Conservation (phyloP, 257 asterid species). For the Forsythia suspensa region DNA sequence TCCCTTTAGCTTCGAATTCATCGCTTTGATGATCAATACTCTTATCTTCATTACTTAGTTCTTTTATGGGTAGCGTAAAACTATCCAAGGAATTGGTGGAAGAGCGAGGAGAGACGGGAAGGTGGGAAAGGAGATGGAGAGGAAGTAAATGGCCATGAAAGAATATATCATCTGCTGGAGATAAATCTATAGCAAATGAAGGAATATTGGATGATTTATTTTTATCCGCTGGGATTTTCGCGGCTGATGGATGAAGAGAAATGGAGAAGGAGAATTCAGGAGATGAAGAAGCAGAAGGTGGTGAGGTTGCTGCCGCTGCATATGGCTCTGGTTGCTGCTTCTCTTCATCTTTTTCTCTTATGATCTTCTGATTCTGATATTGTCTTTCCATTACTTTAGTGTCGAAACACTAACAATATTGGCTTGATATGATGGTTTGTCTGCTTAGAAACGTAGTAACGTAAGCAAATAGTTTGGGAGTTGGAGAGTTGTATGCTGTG, state of each 20-base stretch:
- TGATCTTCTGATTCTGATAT: slow-evolving; percentile 11
- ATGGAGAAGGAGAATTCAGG: slow-evolving; percentile 90
- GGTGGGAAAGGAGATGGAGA: slow-evolving; percentile 76
- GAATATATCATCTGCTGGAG: slow-evolving; percentile 96
- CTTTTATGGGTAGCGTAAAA: slow-evolving; percentile 60
- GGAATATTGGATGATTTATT: slow-evolving; percentile 26
- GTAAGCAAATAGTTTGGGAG: slow-evolving; percentile 1
- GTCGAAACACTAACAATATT: background rate
- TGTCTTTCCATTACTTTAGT: slow-evolving; percentile 37
- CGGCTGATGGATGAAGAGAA: slow-evolving; percentile 35
- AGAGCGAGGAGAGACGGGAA: slow-evolving; percentile 45
- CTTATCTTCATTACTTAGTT: slow-evolving; percentile 10
- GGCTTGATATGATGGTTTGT: background rate
- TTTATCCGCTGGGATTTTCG: background rate
- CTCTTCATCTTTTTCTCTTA: slow-evolving; percentile 30
- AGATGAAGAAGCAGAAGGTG: slow-evolving; percentile 68
- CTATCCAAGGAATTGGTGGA: slow-evolving; percentile 63
- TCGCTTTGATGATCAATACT: background rate
- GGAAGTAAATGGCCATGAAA: slow-evolving; percentile 93
- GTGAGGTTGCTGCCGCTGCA: slow-evolving; percentile 4
- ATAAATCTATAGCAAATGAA: slow-evolving; percentile 60
- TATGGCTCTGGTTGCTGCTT: slow-evolving; percentile 6
- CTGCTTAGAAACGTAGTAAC: slow-evolving; percentile 6
- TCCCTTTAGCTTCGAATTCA: slow-evolving; percentile 20
- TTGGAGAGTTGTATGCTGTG: background rate